Base-by-base conservation (phyloP, 176 grass and related monocot genomes). In the Phoenix dactylifera region DNA sequence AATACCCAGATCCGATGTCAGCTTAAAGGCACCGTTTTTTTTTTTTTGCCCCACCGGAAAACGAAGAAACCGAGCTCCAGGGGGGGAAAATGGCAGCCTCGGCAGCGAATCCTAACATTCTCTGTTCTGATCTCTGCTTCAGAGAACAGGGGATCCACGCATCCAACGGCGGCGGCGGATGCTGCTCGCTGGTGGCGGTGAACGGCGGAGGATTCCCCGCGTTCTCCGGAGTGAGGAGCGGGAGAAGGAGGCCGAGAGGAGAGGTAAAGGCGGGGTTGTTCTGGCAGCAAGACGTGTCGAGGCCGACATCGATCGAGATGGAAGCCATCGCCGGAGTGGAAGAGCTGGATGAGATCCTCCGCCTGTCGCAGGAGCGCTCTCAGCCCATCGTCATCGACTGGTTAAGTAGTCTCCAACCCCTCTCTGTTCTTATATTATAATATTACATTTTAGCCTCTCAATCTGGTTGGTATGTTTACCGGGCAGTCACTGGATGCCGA, bases 361-460 rank as follows among this genome's bases (percentile, higher is more conserved):
- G 64, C 54, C 18, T 52, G 64, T 85, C 93, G 26, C 28, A 68
- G 58, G 79, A 92, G 55, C 69, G 74, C 65, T 80, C 78, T 1
- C 63, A 89, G 28, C 81, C 87, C 25, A 6, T 89, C 64, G 48
- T 92, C 63, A 79, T 98, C 50, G 93, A 98, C 62, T 98, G 93
- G 93, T 97, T 77, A 15, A 72, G 28, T 30, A 30, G 28, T 30
- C 28, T 30, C 28, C 0, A 1, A 6, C 5, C 28, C 6, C 28
- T 30, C 5, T 6, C 28, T 30, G 28, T 30, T 30, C 28, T 30
- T 30, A 30, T 6, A 30, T 30, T 30, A 30, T 30, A 30, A 30
- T 30, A 0, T 30, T 5, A 1, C 28, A 30, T 30, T 30, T 30
- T 30, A 30, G 28, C 28, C 28, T 30, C 28, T 30, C 5, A 6